Conservation (phyloP, 2,329 filamentous ascomycete genomes). For the Clonostachys chloroleuca region DNA sequence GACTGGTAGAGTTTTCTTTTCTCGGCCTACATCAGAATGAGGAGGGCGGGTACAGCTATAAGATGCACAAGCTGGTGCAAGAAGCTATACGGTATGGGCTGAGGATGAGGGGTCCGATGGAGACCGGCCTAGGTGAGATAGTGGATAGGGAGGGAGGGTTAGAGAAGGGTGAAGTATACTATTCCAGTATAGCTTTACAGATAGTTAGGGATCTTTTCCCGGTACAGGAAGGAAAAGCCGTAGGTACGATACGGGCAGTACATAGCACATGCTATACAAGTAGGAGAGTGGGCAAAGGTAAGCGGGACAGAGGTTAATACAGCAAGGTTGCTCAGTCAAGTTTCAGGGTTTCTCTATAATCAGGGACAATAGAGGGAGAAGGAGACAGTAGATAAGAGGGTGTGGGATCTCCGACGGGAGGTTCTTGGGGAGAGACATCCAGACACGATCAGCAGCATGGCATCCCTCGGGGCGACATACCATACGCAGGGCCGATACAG, state of each 20-base stretch:
- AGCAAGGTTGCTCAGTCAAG: constrained; percentile 5
- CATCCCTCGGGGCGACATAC: neutral
- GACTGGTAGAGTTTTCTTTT: constrained; percentile 26
- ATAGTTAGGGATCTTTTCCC: constrained; percentile 13
- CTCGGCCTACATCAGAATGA: constrained; percentile 5
- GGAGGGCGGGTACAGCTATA: constrained; percentile 7
- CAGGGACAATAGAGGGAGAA: constrained; percentile 15
- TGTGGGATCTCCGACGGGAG: constrained; percentile 6
- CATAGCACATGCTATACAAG: constrained; percentile 16
- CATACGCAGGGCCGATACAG: neutral
- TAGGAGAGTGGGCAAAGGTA: constrained; percentile 13
- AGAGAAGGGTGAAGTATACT: constrained; percentile 7
- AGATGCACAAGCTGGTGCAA: constrained; percentile 23
- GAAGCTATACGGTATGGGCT: constrained; percentile 14
- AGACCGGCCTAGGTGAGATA: neutral
- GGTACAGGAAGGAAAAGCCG: constrained; percentile 2
- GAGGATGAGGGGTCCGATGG: no score
- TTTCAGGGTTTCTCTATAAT: constrained; percentile 12
- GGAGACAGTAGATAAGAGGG: constrained; percentile 10
- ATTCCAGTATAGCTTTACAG: constrained; percentile 12
- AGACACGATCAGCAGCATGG: neutral
- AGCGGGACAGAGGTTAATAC: constrained; percentile 6
- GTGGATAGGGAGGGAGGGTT: neutral
- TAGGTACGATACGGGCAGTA: constrained; percentile 17
- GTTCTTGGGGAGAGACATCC: constrained; percentile 8